Evolutionary conservation across 352 stramenopile genomes (phyloP).

Genomic region (Phytopythium vexans): DNA sequence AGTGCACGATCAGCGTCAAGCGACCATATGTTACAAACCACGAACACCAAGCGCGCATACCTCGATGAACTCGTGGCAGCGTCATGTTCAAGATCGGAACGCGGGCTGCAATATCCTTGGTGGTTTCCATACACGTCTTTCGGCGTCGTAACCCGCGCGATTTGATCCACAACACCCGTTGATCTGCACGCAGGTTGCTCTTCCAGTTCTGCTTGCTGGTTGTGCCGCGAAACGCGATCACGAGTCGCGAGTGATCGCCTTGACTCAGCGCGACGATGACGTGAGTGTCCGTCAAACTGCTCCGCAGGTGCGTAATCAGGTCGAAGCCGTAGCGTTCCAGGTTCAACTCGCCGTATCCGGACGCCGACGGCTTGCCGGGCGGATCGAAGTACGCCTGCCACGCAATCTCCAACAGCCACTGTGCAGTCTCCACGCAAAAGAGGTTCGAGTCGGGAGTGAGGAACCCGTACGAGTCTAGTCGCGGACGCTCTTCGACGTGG

Average conservation of each 20-base stretch:
- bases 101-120: conserved; percentile 63
- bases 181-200: conserved; percentile 82
- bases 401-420: conserved; percentile 77
- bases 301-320: conserved; percentile 76
- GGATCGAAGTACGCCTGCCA: conserved; percentile 89
- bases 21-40: conserved; percentile 6
- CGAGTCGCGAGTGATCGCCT: conserved; percentile 58
- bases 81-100: conserved; percentile 83
- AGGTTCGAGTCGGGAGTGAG: conserved; percentile 67
- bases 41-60: conserved; percentile 24
- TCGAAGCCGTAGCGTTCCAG: conserved; percentile 79
- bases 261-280: conserved; percentile 51
- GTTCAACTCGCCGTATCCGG: conserved; percentile 68
- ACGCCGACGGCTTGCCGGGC: conserved; percentile 65
- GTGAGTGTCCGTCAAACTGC: conserved; percentile 77
- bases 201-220: conserved; percentile 88
- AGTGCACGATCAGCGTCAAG: neutral
- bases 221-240: conserved; percentile 84
- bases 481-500: conserved; percentile 62
- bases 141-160: conserved; percentile 46
- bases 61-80: conserved; percentile 78
- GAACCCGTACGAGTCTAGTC: conserved; percentile 60
- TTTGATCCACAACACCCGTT: conserved; percentile 78
- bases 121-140: conserved; percentile 56
- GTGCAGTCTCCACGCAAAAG: conserved; percentile 86